These are phyloP conservation scores for Pyrenopolyporus hunteri DNA, from an alignment of 495 filamentous ascomycete species.

Conservation along the genomic window DNA sequence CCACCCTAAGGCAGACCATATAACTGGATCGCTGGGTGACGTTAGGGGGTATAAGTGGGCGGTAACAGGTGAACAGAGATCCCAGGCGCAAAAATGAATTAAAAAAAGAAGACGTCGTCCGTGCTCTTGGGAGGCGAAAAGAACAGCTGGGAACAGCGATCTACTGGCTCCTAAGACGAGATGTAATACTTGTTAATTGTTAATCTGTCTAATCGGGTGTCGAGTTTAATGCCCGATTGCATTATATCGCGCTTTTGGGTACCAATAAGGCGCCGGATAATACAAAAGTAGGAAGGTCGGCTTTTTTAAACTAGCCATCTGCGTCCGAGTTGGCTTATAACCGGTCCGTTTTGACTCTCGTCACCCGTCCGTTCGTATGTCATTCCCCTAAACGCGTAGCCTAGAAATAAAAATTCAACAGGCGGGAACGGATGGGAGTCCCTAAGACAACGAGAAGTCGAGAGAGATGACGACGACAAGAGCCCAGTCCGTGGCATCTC, in stretches of 20 bases:
- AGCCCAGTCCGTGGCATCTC: conserved; percentile 13
- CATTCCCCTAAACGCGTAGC: conserved; percentile 5
- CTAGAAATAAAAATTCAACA: conserved; percentile 24
- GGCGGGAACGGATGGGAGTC: conserved; percentile 4
- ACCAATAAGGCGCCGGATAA: conserved; percentile 33
- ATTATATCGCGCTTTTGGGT: conserved; percentile 32
- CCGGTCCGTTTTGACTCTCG: conserved; percentile 9
- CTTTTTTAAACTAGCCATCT: not conserved
- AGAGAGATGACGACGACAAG: conserved; percentile 25
- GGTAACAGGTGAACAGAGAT: conserved; percentile 10
- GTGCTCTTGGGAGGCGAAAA: conserved; percentile 17
- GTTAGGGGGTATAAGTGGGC: conserved; percentile 20
- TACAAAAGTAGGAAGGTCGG: not conserved
- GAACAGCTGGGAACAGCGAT: conserved; percentile 13
- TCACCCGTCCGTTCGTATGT: conserved; percentile 9
- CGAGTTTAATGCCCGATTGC: conserved; percentile 36
- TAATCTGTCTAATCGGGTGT: conserved; percentile 26
- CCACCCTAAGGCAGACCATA: conserved; percentile 7
- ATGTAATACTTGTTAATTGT: conserved; percentile 17
- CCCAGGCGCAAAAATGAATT: not conserved
- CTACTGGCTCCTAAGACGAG: conserved; percentile 16
- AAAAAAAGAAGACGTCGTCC: not conserved
- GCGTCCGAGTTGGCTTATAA: conserved; percentile 22
- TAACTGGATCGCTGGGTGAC: conserved; percentile 25
- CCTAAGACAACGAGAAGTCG: conserved; percentile 14